Evolutionary conservation across 495 filamentous ascomycete genomes (phyloP).

Genomic region (Neurospora sp.): DNA sequence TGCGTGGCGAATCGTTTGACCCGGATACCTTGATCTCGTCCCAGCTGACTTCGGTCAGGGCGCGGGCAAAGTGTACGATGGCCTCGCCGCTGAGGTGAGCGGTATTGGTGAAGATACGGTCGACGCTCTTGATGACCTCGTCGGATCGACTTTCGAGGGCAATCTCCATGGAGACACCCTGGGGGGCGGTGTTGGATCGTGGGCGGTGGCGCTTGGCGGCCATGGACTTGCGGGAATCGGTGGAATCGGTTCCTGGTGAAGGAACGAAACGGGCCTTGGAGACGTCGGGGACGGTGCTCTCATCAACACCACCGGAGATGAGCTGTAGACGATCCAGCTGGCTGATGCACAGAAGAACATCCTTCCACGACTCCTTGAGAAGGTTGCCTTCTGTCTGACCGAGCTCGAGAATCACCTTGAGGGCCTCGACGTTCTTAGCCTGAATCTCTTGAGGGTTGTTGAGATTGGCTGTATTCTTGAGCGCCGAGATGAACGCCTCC

Average conservation of each 20-base stretch:
- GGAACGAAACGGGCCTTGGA: slow-evolving; percentile 69
- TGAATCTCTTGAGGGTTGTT: slow-evolving; percentile 94
- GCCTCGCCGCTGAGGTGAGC: slow-evolving; percentile 88
- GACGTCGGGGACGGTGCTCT: slow-evolving; percentile 84
- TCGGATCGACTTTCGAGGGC: slow-evolving; percentile 86
- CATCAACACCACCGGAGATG: slow-evolving; percentile 89
- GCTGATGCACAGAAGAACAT: slow-evolving; percentile 89
- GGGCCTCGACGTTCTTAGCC: slow-evolving; percentile 88
- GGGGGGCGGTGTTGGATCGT: slow-evolving; percentile 51
- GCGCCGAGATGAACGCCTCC: slow-evolving; percentile 85
- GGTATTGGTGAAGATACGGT: slow-evolving; percentile 92
- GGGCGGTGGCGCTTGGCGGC: slow-evolving; percentile 54
- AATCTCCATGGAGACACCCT: slow-evolving; percentile 72
- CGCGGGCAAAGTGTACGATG: slow-evolving; percentile 94
- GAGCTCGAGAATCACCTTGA: slow-evolving; percentile 83
- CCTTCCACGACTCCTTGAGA: slow-evolving; percentile 84
- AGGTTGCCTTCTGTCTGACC: slow-evolving; percentile 86
- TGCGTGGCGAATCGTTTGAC: slow-evolving; percentile 86
- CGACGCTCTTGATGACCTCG: slow-evolving; percentile 85
- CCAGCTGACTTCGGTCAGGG: slow-evolving; percentile 94
- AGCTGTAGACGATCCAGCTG: slow-evolving; percentile 93
- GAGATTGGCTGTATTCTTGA: slow-evolving; percentile 89
- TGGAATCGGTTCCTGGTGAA: slow-evolving; percentile 29
- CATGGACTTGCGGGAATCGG: slow-evolving; percentile 54
- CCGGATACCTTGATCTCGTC: slow-evolving; percentile 97